Evolutionary conservation across 257 asterid species (phyloP), one percentile per base, ranked within the genome.

Genomic region (Galeopsis tetrahit): DNA sequence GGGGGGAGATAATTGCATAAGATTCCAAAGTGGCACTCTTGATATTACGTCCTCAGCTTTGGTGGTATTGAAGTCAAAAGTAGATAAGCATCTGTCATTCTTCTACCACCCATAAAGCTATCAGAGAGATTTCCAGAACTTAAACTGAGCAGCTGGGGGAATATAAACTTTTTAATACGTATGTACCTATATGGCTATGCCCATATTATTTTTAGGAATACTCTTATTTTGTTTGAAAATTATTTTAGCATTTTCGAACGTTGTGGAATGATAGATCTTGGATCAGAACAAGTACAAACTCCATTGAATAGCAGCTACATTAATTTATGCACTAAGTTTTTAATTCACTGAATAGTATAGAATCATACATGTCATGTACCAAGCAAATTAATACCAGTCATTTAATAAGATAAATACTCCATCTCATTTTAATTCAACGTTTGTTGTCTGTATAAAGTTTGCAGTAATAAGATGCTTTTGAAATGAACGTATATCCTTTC

Each of bases 31-130:
- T 55, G 66, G 52, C 66, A 69, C 38, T 11, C 4, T 39, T 14
- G 66, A 42, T 59, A 44, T 32, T 33, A 9, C 17, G 10, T 28
- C 17, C 33, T 73, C 61, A 58, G 31, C 62, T 10, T 13, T 35
- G 63, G 44, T 62, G 43, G 17, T 63, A 65, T 32, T 33, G 13
- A 34, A 33, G 71, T 73, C 78, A 49, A 72, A 78, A 62, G 53
- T 58, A 32, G 73, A 49, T 62, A 10, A 79, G 74, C 77, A 56
- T 68, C 49, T 69, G 61, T 44, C 65, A 79, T 46, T 28, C 68
- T 8, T 17, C 66, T 40, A 55, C 68, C 51, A 55, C 68, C 38
- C 7, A 39, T 58, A 66, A 67, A 17, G 5, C 51, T 31, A 17
- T 17, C 33, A 15, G 34, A 38, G 14, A 33, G 67, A 33, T 53